Evolutionary conservation across 1,284 basidiomycete species (phyloP), one percentile per base, ranked within the genome.

Genomic region (Ceratobasidium sp.): DNA sequence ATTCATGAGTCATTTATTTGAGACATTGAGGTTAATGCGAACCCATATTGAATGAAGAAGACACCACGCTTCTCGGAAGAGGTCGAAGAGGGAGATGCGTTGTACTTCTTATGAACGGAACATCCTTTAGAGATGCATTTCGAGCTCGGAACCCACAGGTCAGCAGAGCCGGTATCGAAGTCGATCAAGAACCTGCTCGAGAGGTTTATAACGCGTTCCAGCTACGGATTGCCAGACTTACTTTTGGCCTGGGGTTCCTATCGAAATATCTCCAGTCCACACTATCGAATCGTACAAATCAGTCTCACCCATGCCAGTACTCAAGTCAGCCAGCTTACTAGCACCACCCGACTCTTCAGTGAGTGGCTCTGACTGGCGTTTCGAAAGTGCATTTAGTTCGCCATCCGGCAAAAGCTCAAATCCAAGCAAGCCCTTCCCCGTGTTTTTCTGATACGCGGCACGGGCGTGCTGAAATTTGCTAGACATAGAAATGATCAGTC

Each of bases 21-120:
- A 22, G 9, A 29, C 3, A 14, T 24, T 41, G 13, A 54, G n/a
- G 9, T 24, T 2, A 24, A 24, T 24, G 27, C 51, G 22, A 24
- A 29, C 16, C 85, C 88, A 79, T 87, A 91, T 2, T 78, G 22
- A 74, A 89, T 84, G 5, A 53, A 72, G 81, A 90, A 89, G 0
- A 76, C 77, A 72, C 80, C 79, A 54, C 76, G 74, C 53, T 79
- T 79, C 53, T 77, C 76, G n/a, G 63, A 54, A 9, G 78, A 76
- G 0, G 79, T 81, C 13, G 78, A 75, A 4, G 78, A 79, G 4
- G 31, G 22, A 24, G 74, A 63, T 3, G 79, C 63, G 63, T 80
- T 74, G 78, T 81, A 81, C 62, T 79, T 80, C 31, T 71, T 64
- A 65, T 81, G 80, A 7, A 64, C 14, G 34, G 62, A 69, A 74